Conservation (phyloP, 2,329 filamentous ascomycete species). For the Thelonectria rubi region DNA sequence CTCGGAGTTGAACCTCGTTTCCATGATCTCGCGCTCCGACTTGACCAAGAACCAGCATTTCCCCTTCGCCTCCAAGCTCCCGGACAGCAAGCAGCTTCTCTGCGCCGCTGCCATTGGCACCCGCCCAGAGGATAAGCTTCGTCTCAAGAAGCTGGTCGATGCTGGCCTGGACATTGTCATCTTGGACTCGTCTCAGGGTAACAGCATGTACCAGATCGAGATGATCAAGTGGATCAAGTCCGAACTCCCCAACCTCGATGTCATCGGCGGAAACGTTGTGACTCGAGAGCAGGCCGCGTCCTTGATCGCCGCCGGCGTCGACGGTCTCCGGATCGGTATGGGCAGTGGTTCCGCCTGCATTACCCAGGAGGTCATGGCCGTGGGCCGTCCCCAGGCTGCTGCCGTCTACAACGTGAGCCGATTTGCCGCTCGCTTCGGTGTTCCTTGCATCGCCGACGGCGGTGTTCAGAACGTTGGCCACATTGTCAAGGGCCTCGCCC, state of each 20-base stretch:
- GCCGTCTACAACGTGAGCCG: constrained; percentile 89
- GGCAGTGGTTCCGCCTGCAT: constrained; percentile 98
- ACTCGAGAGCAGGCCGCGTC: constrained; percentile 94
- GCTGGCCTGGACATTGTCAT: constrained; percentile 95
- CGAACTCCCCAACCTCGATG: constrained; percentile 85
- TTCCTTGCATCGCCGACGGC: constrained; percentile 97
- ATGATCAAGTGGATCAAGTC: constrained; percentile 98
- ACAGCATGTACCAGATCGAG: constrained; percentile 97
- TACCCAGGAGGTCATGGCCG: constrained; percentile 99
- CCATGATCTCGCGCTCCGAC: constrained; percentile 92
- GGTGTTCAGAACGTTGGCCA: constrained; percentile 98
- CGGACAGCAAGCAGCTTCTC: constrained; percentile 96
- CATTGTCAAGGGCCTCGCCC: constrained; percentile 96
- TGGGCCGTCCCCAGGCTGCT: constrained; percentile 93
- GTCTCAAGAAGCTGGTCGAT: constrained; percentile 87
- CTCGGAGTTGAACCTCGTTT: constrained; percentile 82
- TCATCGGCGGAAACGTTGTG: constrained; percentile 98
- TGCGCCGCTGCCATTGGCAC: constrained; percentile 96
- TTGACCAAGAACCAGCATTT: constrained; percentile 99
- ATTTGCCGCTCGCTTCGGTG: constrained; percentile 92
- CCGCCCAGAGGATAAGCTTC: constrained; percentile 87
- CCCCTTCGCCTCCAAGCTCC: constrained; percentile 93
- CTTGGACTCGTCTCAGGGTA: constrained; percentile 95
- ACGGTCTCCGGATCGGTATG: constrained; percentile 98
- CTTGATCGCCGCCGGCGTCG: constrained; percentile 91